Conservation (phyloP, 306 rosid species). For the Malus asiatica region DNA sequence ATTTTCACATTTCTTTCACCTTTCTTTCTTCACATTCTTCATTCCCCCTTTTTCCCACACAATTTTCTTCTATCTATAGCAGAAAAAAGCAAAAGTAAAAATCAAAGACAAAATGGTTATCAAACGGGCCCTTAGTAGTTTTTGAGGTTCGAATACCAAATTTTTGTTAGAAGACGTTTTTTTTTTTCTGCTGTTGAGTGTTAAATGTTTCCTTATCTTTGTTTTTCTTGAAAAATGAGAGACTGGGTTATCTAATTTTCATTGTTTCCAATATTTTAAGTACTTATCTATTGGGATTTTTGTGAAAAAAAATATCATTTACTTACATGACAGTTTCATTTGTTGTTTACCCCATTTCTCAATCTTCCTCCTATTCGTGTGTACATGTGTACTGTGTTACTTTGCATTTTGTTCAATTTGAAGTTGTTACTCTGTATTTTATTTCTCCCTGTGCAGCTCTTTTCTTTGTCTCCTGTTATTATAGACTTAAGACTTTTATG, state of each 20-base stretch:
- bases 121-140: background rate
- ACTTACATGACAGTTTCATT: background rate
- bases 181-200: background rate
- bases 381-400: background rate
- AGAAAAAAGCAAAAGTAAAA: no score
- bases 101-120: no score
- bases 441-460: background rate
- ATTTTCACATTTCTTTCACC: no score
- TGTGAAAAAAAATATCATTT: background rate
- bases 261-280: background rate
- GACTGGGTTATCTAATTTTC: background rate
- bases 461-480: background rate
- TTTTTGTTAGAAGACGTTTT: background rate
- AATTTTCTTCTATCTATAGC: no score
- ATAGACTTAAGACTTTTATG: background rate
- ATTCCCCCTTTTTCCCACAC: no score
- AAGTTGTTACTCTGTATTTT: background rate
- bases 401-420: background rate
- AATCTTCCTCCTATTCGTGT: background rate
- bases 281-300: background rate
- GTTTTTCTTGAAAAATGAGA: background rate
- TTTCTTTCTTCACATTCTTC: background rate
- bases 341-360: background rate
- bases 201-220: background rate
- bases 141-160: background rate